Evolutionary conservation across 202 grass and related monocot genomes (phyloP), one percentile per base, ranked within the genome.

Genomic region (Digitaria exilis): DNA sequence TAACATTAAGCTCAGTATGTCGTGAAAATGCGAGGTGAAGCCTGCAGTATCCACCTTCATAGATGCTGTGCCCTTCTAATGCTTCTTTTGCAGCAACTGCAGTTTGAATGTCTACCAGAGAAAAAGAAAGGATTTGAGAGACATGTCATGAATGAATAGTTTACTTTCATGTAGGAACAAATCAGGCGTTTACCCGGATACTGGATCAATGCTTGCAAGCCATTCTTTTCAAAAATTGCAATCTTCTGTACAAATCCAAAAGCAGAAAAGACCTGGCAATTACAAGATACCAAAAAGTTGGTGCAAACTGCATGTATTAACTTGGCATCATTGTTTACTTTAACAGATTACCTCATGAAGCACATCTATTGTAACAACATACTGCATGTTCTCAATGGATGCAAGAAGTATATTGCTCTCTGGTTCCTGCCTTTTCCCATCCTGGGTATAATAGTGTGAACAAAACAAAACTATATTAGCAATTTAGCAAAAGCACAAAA

Each of bases 341-440:
- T 13, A 73, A 78, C 29, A 83, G 28, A 82, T 87, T 96, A 98
- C 96, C 68, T 90, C 90, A 18, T 98, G 91, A 92, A 98, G 87
- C 26, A 90, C 96, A 65, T 96, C 96, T 73, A 98, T 85, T 69
- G 96, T 95, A 81, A 98, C 89, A 88, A 90, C 84, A 89, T 98
- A 98, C 76, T 98, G 93, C 96, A 98, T 98, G 64, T 98, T 98
- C 82, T 98, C 91, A 82, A 98, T 84, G 19, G 96, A 90, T 75
- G 96, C 96, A 80, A 98, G 85, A 35, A 98, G 89, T 71, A 98
- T 88, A 86, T 98, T 98, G 69, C 96, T 98, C 51, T 94, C 92
- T 80, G 91, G 60, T 58, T 98, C 93, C 56, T 90, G 80, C 61
- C 89, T 98, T 76, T 89, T 89, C 44, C 87, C 91, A 87, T 93